Evolutionary conservation across 2,329 filamentous ascomycete genomes (phyloP), one percentile per base, ranked within the genome.

Genomic region (Aspergillus unguis): DNA sequence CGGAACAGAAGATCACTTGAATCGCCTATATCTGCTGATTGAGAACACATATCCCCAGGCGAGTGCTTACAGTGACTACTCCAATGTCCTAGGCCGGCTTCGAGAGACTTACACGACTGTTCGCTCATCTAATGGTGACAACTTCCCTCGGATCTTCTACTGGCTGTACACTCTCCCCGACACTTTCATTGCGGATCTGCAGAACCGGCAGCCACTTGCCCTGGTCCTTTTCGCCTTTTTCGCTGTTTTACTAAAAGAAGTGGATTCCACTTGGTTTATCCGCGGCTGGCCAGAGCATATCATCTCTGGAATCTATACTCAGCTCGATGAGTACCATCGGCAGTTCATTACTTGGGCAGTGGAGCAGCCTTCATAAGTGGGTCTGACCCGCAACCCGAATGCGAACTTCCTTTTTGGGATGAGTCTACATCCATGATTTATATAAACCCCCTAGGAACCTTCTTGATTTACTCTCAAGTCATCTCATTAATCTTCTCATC

Each of bases 211-310:
- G 3, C 33, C 25, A 7, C 25, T 46, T 1, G 10, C 44, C 0
- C 27, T 46, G 3, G 23, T 25, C 4, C 3, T 60, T 1, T 55
- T 58, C 8, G 38, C 58, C 0, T 57, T 53, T 28, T 60, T 56
- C 33, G 9, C 32, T 1, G 41, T 57, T 5, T 37, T 55, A 4
- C 23, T 60, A 11, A 52, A 52, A 9, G 31, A 51, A 26, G 25
- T 60, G 6, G 35, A 48, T n/a, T 32, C 37, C 1, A 50, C 46
- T 2, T 60, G 58, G 56, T 58, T 58, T 10, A 53, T 60, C 6
- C 36, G 29, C 6, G 35, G 33, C 1, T 60, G 58, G 56, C 48
- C 58, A 1, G 25, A 42, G 6, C 58, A 60, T 52, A 57, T 60
- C 17, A 9, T 60, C 3, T 3, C 1, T 6, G 56, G 54, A 0